Base-by-base conservation (phyloP, 352 stramenopile species). In the Phytophthora pluvialis region DNA sequence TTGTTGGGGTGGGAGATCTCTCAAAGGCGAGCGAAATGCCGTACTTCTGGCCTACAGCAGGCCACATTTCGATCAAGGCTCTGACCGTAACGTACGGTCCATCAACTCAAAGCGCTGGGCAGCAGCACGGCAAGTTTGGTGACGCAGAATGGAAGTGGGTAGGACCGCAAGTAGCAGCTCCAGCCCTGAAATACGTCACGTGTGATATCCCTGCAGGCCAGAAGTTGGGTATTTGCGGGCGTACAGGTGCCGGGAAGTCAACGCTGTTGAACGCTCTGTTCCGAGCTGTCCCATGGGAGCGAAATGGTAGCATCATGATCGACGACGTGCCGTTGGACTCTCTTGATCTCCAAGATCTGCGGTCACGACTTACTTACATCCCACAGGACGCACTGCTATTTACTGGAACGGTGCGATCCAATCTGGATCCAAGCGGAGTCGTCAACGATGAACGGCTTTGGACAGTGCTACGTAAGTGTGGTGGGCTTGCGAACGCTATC, bases 191-290 rank as follows among this genome's bases (percentile, higher is more conserved):
- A 5, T 53, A 75, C 28, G 44, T 93, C 12, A 85, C 48, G 12
- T 92, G 71, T 47, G 45, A 64, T 0, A 81, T 95, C 40, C 44
- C 45, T 26, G 72, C 75, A 1, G 81, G 83, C 0, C 80, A 91
- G 42, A 91, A 89, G 49, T 48, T 94, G 16, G 90, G 90, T 4
- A 86, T 98, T 16, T 94, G 89, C 26, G 93, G 92, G 2, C 88
- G 90, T 21, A 98, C 92, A 1, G 93, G 93, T 31, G 88, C 90
- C 6, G 93, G 93, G n/a, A 98, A 98, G 63, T 93, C 81, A 28
- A 93, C 91, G 16, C 70, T 98, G 12, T 45, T 98, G 35, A 82
- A 90, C 29, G 78, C 81, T 12, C 59, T 98, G 5, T 93, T 98
- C 31, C 82, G 91, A 33, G 77, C 73, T 3, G 84, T 91, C 1